Conservation (phyloP, 2,329 filamentous ascomycete species). For the Colletotrichum sp. region DNA sequence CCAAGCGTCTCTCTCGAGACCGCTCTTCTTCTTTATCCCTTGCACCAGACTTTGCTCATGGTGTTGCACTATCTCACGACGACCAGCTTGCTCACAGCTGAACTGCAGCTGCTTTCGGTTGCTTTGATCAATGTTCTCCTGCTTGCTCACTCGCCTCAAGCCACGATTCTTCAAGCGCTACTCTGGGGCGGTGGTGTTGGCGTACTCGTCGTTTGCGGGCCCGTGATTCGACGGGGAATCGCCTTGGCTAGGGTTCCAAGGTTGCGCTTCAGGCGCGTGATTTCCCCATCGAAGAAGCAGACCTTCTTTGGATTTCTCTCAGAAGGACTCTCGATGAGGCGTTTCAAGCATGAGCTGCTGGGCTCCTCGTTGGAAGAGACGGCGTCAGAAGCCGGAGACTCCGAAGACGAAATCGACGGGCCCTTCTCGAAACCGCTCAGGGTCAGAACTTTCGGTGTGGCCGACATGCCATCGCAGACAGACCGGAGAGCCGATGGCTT, state of each 20-base stretch:
- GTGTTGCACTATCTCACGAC: slow-evolving; percentile 82
- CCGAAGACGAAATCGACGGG: slow-evolving; percentile 29
- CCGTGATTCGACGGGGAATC: slow-evolving; percentile 82
- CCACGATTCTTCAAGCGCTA: slow-evolving; percentile 81
- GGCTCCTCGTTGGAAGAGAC: slow-evolving; percentile 33
- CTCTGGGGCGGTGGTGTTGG: slow-evolving; percentile 84
- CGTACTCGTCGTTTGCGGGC: slow-evolving; percentile 73
- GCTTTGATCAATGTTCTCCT: slow-evolving; percentile 82
- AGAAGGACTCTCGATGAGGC: slow-evolving; percentile 49
- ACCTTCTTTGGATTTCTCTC: slow-evolving; percentile 42
- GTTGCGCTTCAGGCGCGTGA: slow-evolving; percentile 79
- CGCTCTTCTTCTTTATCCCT: slow-evolving; percentile 73
- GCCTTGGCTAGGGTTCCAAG: slow-evolving; percentile 85
- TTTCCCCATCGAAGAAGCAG: slow-evolving; percentile 36
- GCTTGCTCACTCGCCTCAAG: slow-evolving; percentile 80
- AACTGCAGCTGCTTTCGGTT: slow-evolving; percentile 85
- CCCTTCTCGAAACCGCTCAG: slow-evolving; percentile 10
- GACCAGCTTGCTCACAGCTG: slow-evolving; percentile 84
- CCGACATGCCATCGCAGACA: slow-evolving; percentile 1
- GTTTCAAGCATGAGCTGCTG: slow-evolving; percentile 45
- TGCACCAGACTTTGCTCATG: slow-evolving; percentile 78
- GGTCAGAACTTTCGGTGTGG: slow-evolving; percentile 33
- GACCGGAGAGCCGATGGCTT: not conserved
- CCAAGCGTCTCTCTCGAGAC: slow-evolving; percentile 56
- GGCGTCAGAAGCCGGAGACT: slow-evolving; percentile 30